phyloP scores from a whole-genome alignment of 805 yeast genomes.

The Schwanniomyces yamadae region DNA sequence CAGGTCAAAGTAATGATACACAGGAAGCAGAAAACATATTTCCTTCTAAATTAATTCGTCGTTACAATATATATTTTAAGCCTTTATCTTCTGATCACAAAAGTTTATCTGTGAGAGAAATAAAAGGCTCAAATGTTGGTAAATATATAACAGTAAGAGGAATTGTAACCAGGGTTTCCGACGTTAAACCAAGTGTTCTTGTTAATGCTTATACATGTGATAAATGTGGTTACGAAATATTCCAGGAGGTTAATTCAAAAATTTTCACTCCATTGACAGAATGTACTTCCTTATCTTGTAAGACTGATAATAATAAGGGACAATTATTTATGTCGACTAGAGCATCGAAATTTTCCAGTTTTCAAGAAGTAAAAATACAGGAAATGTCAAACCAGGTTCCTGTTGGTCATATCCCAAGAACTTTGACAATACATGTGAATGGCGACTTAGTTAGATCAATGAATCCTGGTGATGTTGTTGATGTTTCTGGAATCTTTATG shows the following conservation, averaged over 20 bases:
- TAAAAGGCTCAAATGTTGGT: constrained; percentile 82
- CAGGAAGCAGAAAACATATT: constrained; percentile 52
- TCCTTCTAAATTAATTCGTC: constrained; percentile 82
- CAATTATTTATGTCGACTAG: constrained; percentile 89
- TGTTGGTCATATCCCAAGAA: constrained; percentile 94
- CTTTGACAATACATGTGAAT: constrained; percentile 80
- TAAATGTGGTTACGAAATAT: constrained; percentile 92
- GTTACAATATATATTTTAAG: constrained; percentile 83
- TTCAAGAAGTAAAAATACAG: constrained; percentile 94
- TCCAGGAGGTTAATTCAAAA: constrained; percentile 87
- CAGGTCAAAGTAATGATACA: constrained; percentile 18
- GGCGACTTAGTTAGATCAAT: constrained; percentile 86
- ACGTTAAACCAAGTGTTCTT: constrained; percentile 87
- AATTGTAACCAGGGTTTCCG: constrained; percentile 91
- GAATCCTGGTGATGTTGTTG: constrained; percentile 94
- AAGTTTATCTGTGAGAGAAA: constrained; percentile 84
- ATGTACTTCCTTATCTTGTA: constrained; percentile 82
- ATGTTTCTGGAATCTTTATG: constrained; percentile 85
- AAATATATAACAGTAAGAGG: constrained; percentile 88
- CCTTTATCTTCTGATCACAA: constrained; percentile 60
- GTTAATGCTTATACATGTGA: constrained; percentile 98
- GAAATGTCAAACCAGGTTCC: constrained; percentile 97
- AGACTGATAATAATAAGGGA: constrained; percentile 78
- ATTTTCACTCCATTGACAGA: constrained; percentile 85
- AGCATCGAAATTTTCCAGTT: constrained; percentile 92